Percentiles rank a stretch among this genome's conserved stretches.
phyloP scores from a whole-genome alignment of 129 eudicot genomes.

The Tagetes patula region DNA sequence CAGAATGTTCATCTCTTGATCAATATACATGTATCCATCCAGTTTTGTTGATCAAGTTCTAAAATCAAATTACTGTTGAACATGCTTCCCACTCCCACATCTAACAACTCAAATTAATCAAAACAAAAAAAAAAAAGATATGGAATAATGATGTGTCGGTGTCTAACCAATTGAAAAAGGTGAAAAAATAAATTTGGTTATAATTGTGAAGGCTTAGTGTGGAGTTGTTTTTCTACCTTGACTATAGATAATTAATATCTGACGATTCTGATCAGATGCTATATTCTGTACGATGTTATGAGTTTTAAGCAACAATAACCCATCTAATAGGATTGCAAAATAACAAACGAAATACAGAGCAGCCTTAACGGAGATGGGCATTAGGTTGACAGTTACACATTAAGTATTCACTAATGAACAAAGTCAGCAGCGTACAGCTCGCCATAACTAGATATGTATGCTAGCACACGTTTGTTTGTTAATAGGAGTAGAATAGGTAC shows the following conservation, averaged over 20 bases:
- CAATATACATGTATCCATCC: neutral
- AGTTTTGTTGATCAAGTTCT: neutral
- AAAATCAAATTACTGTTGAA: neutral
- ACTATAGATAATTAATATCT: constrained; percentile 10
- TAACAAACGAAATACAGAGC: neutral
- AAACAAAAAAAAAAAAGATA: neutral
- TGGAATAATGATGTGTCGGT: neutral
- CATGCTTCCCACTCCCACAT: neutral
- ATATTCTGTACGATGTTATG: neutral
- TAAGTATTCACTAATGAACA: neutral
- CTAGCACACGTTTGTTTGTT: neutral
- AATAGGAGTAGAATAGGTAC: too few species aligned
- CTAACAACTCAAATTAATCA: neutral
- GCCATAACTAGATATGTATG: neutral
- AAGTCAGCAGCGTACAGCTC: neutral
- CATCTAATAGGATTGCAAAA: neutral
- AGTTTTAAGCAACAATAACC: neutral
- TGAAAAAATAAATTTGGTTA: neutral
- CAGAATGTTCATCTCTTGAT: constrained; percentile 1
- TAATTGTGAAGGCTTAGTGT: neutral
- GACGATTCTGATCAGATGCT: neutral
- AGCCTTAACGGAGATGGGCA: neutral
- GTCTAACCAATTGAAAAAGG: neutral
- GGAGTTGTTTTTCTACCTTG: neutral
- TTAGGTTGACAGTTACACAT: neutral